Evolutionary conservation across 2,329 filamentous ascomycete species (phyloP), one percentile per base, ranked within the genome.

Genomic region (Diplodia corticola): DNA sequence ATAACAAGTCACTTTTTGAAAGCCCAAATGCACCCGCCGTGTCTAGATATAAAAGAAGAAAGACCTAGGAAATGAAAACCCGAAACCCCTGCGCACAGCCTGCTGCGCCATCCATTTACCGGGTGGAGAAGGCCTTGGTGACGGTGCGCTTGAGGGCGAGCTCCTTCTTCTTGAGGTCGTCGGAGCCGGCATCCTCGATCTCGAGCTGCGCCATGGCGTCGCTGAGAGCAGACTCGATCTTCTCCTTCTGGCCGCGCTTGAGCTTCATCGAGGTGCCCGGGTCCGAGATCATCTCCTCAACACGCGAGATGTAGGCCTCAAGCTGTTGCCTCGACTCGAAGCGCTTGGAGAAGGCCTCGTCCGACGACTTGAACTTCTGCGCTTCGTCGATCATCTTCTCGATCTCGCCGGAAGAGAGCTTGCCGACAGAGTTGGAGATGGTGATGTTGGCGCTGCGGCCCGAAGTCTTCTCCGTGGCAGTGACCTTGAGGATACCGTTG

Each of bases 161-260:
- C 87, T 99, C 95, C 90, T 97, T 96, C 92, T 98, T 98, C 92
- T 96, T 98, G 74, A 99, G 86, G 79, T 99, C 95, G 75, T 99
- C 96, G 69, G 93, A 91, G 69, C 84, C 83, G 67, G 92, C 91
- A 74, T 99, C 96, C 82, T 94, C 91, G 77, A 99, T 85, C 89
- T 99, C 95, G 71, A 99, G 91, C 83, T 96, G 91, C 71, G 88
- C 91, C 95, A 99, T 98, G 75, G 95, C 95, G 76, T 99, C 95
- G 81, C 90, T 94, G 74, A 99, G 91, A 73, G 93, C 91, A 78
- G 91, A 89, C 89, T 99, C 95, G 73, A 99, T 97, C 91, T 97
- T 98, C 84, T 97, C 93, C 91, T 97, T 97, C 87, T 96, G 93
- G 81, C 92, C 93, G 76, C 94, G 93, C 92, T 98, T 98, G 80